Percentiles rank a stretch among this genome's conserved stretches.
Evolutionary conservation across 2,329 filamentous ascomycete species (phyloP).

Genomic region (Calonectria multiphialidica): DNA sequence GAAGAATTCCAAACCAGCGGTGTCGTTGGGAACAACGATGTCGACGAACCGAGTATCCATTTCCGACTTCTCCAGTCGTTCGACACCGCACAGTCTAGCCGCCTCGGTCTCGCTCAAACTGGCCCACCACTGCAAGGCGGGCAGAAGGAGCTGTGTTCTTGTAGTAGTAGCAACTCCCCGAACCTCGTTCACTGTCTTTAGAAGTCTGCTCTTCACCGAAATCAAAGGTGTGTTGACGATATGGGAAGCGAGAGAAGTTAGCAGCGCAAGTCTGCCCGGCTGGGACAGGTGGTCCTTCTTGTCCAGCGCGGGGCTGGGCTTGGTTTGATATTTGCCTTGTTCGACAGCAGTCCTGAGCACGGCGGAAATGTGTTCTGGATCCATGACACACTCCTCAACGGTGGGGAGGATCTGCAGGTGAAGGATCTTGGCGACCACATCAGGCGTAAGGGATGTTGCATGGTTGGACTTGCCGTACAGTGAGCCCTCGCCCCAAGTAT

Average conservation of each 20-base stretch:
- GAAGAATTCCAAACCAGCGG: constrained; percentile 63
- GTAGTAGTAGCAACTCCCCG: constrained; percentile 78
- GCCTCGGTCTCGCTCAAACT: constrained; percentile 65
- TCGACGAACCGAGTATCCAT: constrained; percentile 62
- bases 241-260: constrained; percentile 82
- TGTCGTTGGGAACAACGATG: constrained; percentile 66
- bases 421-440: constrained; percentile 72
- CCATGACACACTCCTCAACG: constrained; percentile 88
- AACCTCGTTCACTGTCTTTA: constrained; percentile 79
- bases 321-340: constrained; percentile 53
- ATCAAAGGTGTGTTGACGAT: constrained; percentile 76
- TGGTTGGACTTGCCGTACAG: constrained; percentile 73
- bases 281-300: constrained; percentile 69
- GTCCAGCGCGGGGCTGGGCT: constrained; percentile 55
- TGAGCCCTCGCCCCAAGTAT: constrained; percentile 70
- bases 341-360: constrained; percentile 63
- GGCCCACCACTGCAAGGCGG: constrained; percentile 78
- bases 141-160: constrained; percentile 82
- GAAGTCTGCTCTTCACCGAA: constrained; percentile 76
- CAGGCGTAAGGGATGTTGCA: constrained; percentile 68
- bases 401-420: constrained; percentile 77
- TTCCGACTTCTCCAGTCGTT: constrained; percentile 55
- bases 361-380: constrained; percentile 76
- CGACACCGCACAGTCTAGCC: constrained; percentile 53
- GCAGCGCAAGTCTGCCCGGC: constrained; percentile 71